Evolutionary conservation across 1,139 yeast genomes (phyloP), one percentile per base, ranked within the genome.

Genomic region (Kodamaea fungicola): DNA sequence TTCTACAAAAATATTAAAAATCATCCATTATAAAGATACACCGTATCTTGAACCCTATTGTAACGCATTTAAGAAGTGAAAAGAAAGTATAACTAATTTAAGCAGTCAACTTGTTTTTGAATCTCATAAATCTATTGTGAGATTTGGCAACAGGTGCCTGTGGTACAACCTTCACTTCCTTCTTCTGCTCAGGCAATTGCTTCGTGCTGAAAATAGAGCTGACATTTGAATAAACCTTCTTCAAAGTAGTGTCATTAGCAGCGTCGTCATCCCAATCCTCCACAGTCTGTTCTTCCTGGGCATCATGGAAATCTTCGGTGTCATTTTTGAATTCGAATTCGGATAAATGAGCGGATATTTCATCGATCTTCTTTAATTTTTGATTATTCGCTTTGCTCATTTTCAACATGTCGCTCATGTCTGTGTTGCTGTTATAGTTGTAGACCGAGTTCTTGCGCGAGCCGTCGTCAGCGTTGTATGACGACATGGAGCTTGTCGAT

Each of bases 131-230:
- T 35, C 41, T 40, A 32, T 31, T 35, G 9, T 16, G 32, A n/a
- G 12, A 12, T 7, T 27, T 27, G 27, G 27, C 19, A 24, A 24
- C 10, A 24, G 27, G 27, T 10, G 12, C n/a, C 27, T 9, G 12
- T 24, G 27, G n/a, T 24, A 3, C 12, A 4, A 24, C 27, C 27
- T 9, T 9, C n/a, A 24, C 27, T 9, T 9, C 12, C 39, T 19
- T 37, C 12, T 27, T 27, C 4, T n/a, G n/a, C n/a, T 27, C 29
- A 8, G 9, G 9, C 13, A 12, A 7, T n/a, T 10, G 13, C 28
- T 41, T 45, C 26, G 54, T 52, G 35, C 56, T 51, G 39, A 54
- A 54, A 33, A 54, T 52, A 22, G 57, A 54, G 29, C 56, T 52
- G 32, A 52, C 56, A 30, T 54, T 43, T 10, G 57, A 52, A 35